A percentile compares a stretch with the other conserved stretches of the same genome.
Evolutionary conservation across 2,329 filamentous ascomycete genomes (phyloP).

Genomic region (Phialophora expanda): DNA sequence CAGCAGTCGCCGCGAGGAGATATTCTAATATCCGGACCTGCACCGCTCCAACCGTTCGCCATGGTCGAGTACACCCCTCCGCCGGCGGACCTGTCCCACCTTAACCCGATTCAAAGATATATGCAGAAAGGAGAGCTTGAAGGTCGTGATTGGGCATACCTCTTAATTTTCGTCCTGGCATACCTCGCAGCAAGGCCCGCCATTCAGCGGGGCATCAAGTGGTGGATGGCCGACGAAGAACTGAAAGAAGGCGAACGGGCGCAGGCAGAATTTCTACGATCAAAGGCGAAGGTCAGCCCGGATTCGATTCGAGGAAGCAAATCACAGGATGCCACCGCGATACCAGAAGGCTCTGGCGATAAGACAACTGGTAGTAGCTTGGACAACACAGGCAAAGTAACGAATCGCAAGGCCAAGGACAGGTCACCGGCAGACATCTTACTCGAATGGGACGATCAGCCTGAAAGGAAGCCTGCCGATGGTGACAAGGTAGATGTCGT

Average conservation of each 20-base stretch:
- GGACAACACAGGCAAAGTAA: conserved; percentile 26
- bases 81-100: conserved; percentile 34
- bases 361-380: conserved; percentile 25
- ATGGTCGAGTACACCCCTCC: conserved; percentile 38
- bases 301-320: conserved; percentile 36
- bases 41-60: conserved; percentile 1
- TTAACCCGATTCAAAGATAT: conserved; percentile 39
- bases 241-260: conserved; percentile 29
- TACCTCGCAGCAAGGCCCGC: conserved; percentile 37
- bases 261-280: conserved; percentile 29
- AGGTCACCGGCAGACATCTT: conserved; percentile 37
- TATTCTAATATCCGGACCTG: not conserved
- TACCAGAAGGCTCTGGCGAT: conserved; percentile 24
- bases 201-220: conserved; percentile 34
- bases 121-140: conserved; percentile 39
- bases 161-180: conserved; percentile 34
- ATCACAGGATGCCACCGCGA: conserved; percentile 19
- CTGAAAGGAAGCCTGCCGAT: conserved; percentile 25
- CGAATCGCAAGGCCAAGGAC: conserved; percentile 38
- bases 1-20: not conserved
- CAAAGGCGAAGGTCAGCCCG: conserved; percentile 33
- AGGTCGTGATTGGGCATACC: conserved; percentile 34
- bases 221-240: conserved; percentile 30
- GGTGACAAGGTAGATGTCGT: conserved; percentile 36
- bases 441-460: conserved; percentile 41